phyloP scores from a whole-genome alignment of 495 filamentous ascomycete species.

The Hypoxylon cercidicola region DNA sequence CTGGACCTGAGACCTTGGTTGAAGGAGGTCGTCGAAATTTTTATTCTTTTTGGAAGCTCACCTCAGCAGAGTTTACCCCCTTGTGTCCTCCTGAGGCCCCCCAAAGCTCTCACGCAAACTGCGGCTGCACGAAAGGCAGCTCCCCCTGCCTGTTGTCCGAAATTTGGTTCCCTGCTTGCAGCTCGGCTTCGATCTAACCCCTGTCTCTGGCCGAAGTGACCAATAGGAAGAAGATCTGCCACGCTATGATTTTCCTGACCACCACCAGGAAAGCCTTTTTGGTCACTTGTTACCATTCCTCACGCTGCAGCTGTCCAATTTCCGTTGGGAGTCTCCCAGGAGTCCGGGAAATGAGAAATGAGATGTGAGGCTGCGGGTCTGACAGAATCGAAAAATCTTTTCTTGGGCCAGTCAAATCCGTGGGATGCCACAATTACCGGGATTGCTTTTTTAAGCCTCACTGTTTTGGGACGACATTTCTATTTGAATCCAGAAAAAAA shows the following conservation, averaged over 20 bases:
- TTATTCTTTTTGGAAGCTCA: background rate
- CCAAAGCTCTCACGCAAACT: conserved; percentile 4
- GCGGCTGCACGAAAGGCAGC: conserved; percentile 27
- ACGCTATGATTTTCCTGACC: conserved; percentile 24
- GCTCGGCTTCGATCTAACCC: conserved; percentile 34
- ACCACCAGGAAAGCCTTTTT: conserved; percentile 10
- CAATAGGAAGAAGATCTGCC: conserved; percentile 22
- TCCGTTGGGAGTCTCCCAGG: conserved; percentile 36
- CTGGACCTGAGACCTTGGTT: background rate
- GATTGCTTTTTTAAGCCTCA: conserved; percentile 35
- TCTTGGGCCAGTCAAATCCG: conserved; percentile 27
- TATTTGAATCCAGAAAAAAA: background rate
- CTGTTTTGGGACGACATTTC: conserved; percentile 25
- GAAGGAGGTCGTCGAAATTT: background rate
- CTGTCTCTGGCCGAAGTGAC: conserved; percentile 17
- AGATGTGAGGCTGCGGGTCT: conserved; percentile 22
- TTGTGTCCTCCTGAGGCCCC: background rate
- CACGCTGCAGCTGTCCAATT: conserved; percentile 21
- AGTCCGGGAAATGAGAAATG: conserved; percentile 26
- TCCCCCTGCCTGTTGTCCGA: conserved; percentile 12
- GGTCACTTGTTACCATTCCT: background rate
- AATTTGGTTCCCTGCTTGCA: conserved; percentile 28
- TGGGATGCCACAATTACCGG: conserved; percentile 8
- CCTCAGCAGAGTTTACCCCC: background rate
- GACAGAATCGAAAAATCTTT: conserved; percentile 25